phyloP scores from a whole-genome alignment of 306 rosid species.

The Rosa lucieae region DNA sequence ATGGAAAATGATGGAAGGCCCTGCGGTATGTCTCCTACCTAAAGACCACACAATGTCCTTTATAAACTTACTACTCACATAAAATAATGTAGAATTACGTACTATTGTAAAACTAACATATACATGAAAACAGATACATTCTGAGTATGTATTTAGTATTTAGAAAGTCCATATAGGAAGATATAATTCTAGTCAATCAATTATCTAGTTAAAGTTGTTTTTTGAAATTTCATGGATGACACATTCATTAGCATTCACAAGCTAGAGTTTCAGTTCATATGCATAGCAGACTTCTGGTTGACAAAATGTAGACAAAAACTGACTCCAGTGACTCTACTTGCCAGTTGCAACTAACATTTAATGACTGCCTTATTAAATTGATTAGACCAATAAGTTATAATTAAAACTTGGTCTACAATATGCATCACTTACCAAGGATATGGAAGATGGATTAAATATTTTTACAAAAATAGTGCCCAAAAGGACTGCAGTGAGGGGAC shows the following conservation, averaged over 20 bases:
- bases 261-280: not conserved
- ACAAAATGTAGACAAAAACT: constrained; percentile 9
- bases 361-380: not conserved
- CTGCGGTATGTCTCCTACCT: constrained; percentile 97
- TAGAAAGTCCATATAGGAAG: not conserved
- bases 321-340: not conserved
- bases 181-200: not conserved
- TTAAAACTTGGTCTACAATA: constrained; percentile 20
- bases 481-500: constrained; percentile 92
- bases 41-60: constrained; percentile 30
- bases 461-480: constrained; percentile 64
- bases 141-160: not conserved
- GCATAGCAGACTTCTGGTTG: constrained; percentile 17
- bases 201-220: too few species aligned
- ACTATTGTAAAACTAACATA: constrained; percentile 22
- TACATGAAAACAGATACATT: constrained; percentile 9
- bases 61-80: constrained; percentile 18
- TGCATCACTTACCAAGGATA: constrained; percentile 70
- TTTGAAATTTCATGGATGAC: not conserved
- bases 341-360: not conserved
- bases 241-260: constrained; percentile 7
- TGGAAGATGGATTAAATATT: constrained; percentile 71
- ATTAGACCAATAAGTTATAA: constrained; percentile 3
- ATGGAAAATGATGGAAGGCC: constrained; percentile 88
- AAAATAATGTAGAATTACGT: not conserved